Evolutionary conservation across 768 basidiomycete species (phyloP).

Genomic region (Goffeauzyma gilvescens): DNA sequence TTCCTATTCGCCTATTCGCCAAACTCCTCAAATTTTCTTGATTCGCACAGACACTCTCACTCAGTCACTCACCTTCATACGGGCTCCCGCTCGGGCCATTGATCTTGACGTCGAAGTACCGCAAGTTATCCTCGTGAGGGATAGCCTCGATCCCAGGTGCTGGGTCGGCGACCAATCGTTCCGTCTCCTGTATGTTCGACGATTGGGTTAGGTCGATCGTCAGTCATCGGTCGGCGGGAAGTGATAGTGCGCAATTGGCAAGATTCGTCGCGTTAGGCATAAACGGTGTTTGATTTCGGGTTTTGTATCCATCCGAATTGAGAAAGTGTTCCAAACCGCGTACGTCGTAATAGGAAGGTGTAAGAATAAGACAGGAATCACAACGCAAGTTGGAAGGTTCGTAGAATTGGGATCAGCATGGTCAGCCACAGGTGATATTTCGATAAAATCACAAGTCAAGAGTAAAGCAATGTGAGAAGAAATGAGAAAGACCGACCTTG

Average conservation of each 20-base stretch:
- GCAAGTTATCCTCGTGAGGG: conserved; percentile 90
- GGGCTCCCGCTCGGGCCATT: conserved; percentile 86
- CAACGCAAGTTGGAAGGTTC: background rate
- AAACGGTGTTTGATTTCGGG: no score
- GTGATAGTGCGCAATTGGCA: no score
- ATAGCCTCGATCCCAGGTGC: conserved; percentile 90
- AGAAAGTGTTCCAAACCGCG: no score
- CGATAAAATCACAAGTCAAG: background rate
- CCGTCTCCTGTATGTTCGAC: conserved; percentile 69
- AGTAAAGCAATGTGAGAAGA: background rate
- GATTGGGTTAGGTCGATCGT: no score
- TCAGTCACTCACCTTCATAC: conserved; percentile 61
- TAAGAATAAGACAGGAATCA: background rate
- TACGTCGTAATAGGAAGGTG: no score
- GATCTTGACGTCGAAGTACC: conserved; percentile 97
- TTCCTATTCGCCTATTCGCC: no score
- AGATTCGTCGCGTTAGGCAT: no score
- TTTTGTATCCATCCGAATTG: no score
- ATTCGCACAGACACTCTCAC: no score
- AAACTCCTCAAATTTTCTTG: no score
- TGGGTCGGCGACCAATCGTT: conserved; percentile 84
- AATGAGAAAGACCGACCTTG: conserved; percentile 20
- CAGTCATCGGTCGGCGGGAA: no score
- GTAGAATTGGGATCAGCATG: background rate
- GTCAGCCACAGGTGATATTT: background rate